Evolutionary conservation across 2,329 filamentous ascomycete species (phyloP), one percentile per base, ranked within the genome.

Genomic region (Ceratocystis cubensis): DNA sequence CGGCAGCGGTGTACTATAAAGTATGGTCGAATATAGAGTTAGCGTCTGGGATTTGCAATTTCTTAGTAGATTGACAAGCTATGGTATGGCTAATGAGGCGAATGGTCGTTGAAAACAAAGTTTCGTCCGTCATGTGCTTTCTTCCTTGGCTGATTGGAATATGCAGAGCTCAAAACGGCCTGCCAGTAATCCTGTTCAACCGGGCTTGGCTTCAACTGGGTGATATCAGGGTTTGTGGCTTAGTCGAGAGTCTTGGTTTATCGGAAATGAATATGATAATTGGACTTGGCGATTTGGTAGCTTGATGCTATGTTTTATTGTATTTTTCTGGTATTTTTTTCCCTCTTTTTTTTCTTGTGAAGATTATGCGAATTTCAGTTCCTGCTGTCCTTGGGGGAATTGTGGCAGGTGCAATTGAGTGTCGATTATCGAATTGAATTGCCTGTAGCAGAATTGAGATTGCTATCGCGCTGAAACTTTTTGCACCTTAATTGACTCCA

Each of bases 1-100:
- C 86, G 73, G 93, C 91, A 70, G 94, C 94, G 71, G 92, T 97
- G 86, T 96, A 99, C 94, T 99, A 63, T 70, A 78, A 17, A 44
- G 37, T 8, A 17, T 20, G 5, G 2, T n/a, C 15, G 30, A 45
- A 65, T 15, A 2, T 15, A 13, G n/a, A 37, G 64, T 66, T 68
- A 68, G 67, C 33, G 4, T 48, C 20, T 45, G 61, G 15, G 44
- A 30, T 37, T 15, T 3, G 7, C 5, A 33, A 33, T 13, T 41
- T 28, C 15, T 62, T 25, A 2, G 20, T 44, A 28, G 0, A 44
- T n/a, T 61, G 25, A 5, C 3, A 44, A n/a, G 61, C 62, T 17
- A 37, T 37, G 30, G 25, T 22, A 3, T 37, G 25, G 56, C 56
- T 10, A 22, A 59, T 3, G n/a, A 37, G 28, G 2, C 5, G 22